Base-by-base conservation (phyloP, 1,139 yeast genomes). In the Lodderomyces metapsilosis region DNA sequence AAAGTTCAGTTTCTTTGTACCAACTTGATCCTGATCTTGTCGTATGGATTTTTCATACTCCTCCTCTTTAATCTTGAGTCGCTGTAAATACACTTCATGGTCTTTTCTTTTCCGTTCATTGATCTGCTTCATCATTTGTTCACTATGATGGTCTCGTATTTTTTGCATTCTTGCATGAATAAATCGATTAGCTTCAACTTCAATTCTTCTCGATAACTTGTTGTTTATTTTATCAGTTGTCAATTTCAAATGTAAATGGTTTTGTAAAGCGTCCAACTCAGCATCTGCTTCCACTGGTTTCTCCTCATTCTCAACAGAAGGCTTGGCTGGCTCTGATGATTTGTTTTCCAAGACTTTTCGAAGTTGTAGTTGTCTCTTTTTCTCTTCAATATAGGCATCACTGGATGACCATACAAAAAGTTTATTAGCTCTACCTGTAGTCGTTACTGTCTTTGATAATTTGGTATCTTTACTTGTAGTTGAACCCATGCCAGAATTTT, bases 341-440 rank as follows among this genome's bases (percentile, higher is more conserved):
- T 36, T 32, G 28, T 23, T 47, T 18, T 28, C 32, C 18, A 15
- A 6, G 24, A 40, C 34, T 7, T 40, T 42, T 33, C 23, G 41
- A 28, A 34, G 37, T 23, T 38, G 42, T 15, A 65, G 47, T 45
- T 66, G 68, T 31, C 53, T 51, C 47, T 64, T 65, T 32, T 74
- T 52, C 1, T 63, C 60, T 23, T 58, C 61, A 9, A 71, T 61
- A 44, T 69, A 68, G 8, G 66, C 59, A 42, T 71, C 76, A 16
- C 68, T 65, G 0, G 76, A 68, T 6, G 76, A 68, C 78, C 78
- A 72, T 38, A 64, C 60, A 44, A 72, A 72, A 36, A 71, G 57
- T 13, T 69, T 63, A 47, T 62, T 66, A n/a, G 67, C 61, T 1
- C 59, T 43, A 15, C 34, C 48, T 10, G 24, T 25, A 13, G 40